Base-by-base conservation (phyloP, 495 filamentous ascomycete species). In the Glonium stellatum region DNA sequence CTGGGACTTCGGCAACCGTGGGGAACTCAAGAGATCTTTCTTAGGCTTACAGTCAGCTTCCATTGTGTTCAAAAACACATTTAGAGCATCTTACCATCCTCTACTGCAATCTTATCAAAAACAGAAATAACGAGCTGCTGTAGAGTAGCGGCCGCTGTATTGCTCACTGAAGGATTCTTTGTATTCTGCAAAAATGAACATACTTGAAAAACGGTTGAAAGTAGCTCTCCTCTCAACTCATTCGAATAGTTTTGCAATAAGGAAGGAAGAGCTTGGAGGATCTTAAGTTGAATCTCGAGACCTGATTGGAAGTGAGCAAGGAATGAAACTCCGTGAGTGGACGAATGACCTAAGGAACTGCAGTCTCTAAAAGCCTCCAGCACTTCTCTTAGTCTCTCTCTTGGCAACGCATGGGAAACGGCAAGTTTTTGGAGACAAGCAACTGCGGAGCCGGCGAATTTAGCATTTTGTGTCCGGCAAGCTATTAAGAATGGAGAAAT, bases 221-320 rank as follows among this genome's bases (percentile, higher is more conserved):
- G 79, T 15, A 96, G 79, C 53, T 92, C 87, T 2, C 87, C 90
- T 54, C 84, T 84, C 27, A 98, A 73, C 46, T 92, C 87, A 57
- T 81, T 80, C 0, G 89, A 84, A 75, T 97, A 97, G 70, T 93
- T 93, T 63, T 97, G 91, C 8, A 97, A 75, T 39, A 98, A 69
- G 1, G 90, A 87, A n/a, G 95, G 93, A 34, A 98, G 76, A 0
- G 91, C 88, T 70, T 98, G 93, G 18, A 98, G 77, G 31, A 97
- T 95, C 73, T 97, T 98, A 53, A 98, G 81, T 67, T 98, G 93
- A 1, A 97, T 86, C 71, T 98, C 95, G 51, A 95, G 81, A 35
- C 86, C 91, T 80, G 73, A 6, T 66, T 23, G 66, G 5, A 0
- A 27, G 35, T 57, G 23, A 27, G 36, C 21, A 15, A 27, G 13